Evolutionary conservation across 169 alveolate genomes (phyloP).

Genomic region (Babesia sp.): DNA sequence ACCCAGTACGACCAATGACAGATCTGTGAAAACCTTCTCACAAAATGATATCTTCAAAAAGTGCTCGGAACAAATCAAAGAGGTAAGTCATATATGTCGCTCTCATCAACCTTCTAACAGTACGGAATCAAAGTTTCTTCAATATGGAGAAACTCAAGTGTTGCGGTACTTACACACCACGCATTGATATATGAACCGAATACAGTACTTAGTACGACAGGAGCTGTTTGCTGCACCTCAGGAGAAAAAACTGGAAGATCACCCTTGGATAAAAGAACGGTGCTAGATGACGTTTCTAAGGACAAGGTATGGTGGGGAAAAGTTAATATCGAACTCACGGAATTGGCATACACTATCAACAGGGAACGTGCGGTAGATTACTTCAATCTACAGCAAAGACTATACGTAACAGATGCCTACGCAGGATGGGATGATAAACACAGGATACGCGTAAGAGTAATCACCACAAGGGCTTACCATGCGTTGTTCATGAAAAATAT

Average conservation of each 20-base stretch:
- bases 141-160: conserved; percentile 65
- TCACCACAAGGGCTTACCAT: conserved; percentile 93
- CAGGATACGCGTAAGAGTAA: conserved; percentile 86
- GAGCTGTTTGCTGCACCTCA: conserved; percentile 83
- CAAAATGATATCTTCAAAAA: neutral
- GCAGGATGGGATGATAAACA: conserved; percentile 96
- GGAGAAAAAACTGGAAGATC: conserved; percentile 89
- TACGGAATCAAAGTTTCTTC: conserved; percentile 65
- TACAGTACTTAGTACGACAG: conserved; percentile 80
- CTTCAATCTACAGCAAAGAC: conserved; percentile 82
- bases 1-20: neutral
- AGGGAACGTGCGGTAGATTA: conserved; percentile 91
- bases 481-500: conserved; percentile 96
- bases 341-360: conserved; percentile 82
- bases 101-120: neutral
- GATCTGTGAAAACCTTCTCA: neutral
- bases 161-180: conserved; percentile 75
- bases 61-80: conserved; percentile 14
- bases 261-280: conserved; percentile 92
- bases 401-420: conserved; percentile 92
- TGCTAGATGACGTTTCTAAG: conserved; percentile 78
- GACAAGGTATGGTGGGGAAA: conserved; percentile 94
- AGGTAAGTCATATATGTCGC: neutral
- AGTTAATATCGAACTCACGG: conserved; percentile 90
- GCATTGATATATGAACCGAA: conserved; percentile 80